Evolutionary conservation across 768 basidiomycete species (phyloP).

Genomic region (Dentipellis fragilis): DNA sequence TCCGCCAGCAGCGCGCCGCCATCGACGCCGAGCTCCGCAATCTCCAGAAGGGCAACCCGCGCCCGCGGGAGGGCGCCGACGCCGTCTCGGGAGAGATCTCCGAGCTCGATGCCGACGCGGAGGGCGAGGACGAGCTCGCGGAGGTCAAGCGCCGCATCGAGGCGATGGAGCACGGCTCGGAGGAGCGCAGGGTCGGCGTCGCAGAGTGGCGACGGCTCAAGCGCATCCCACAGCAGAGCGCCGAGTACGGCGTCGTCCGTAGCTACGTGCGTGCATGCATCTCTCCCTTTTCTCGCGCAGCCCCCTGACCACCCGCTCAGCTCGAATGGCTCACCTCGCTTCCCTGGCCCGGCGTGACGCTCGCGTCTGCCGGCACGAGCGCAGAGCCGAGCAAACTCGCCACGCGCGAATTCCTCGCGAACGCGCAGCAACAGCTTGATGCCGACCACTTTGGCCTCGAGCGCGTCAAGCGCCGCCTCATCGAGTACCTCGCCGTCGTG

Average conservation of each 20-base stretch:
- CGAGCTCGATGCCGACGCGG: slow-evolving; percentile 51
- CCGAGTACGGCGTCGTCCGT: slow-evolving; percentile 84
- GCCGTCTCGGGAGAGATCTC: not conserved
- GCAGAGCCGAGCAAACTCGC: slow-evolving; percentile 25
- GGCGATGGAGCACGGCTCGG: slow-evolving; percentile 58
- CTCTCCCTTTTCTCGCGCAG: not conserved
- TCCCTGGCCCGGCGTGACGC: slow-evolving; percentile 64
- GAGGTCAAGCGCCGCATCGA: slow-evolving; percentile 68
- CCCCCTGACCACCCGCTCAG: slow-evolving; percentile 29
- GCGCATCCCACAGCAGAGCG: slow-evolving; percentile 82
- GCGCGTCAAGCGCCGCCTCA: slow-evolving; percentile 82
- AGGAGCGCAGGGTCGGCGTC: slow-evolving; percentile 74
- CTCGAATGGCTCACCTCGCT: slow-evolving; percentile 84
- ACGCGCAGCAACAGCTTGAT: slow-evolving; percentile 74
- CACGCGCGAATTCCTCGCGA: slow-evolving; percentile 50
- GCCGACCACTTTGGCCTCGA: slow-evolving; percentile 88
- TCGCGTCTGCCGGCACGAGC: slow-evolving; percentile 7
- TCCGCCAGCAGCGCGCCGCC: slow-evolving; percentile 73
- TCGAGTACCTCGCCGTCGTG: slow-evolving; percentile 88
- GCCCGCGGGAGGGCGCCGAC: not conserved
- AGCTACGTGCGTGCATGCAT: slow-evolving; percentile 49
- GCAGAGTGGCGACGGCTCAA: slow-evolving; percentile 79
- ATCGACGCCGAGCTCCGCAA: slow-evolving; percentile 68
- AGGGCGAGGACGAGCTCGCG: slow-evolving; percentile 73
- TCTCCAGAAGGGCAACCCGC: slow-evolving; percentile 24